Percentiles rank a stretch among this genome's conserved stretches.
These are phyloP conservation scores for Platismatia glauca DNA, from an alignment of 495 filamentous ascomycete species.

Conservation along the genomic window DNA sequence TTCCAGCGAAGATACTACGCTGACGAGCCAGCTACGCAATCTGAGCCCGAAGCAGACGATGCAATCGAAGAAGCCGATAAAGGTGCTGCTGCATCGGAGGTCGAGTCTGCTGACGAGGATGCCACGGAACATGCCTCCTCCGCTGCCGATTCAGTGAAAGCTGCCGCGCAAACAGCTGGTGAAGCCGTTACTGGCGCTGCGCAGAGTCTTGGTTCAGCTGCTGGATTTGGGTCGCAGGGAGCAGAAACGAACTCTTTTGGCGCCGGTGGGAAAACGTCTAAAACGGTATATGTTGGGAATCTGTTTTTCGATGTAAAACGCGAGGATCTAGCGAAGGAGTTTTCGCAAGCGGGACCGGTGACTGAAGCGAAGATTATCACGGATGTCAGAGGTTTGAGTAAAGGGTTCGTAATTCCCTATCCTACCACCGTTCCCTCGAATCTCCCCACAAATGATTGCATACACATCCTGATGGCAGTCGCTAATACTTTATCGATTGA, in stretches of 20 bases:
- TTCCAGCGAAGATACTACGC: slow-evolving; percentile 39
- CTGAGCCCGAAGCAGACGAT: slow-evolving; percentile 24
- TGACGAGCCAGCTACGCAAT: slow-evolving; percentile 29
- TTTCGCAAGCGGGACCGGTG: slow-evolving; percentile 58
- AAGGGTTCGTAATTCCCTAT: slow-evolving; percentile 56
- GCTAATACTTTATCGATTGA: slow-evolving; percentile 24
- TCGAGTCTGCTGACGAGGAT: slow-evolving; percentile 3
- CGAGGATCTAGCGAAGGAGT: slow-evolving; percentile 57
- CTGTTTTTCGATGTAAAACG: slow-evolving; percentile 74
- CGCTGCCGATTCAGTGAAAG: slow-evolving; percentile 11
- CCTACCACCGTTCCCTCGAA: neutral
- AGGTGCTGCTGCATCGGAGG: neutral
- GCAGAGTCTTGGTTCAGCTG: slow-evolving; percentile 11
- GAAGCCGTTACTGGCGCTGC: slow-evolving; percentile 16
- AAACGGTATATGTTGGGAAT: slow-evolving; percentile 71
- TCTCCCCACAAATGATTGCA: neutral
- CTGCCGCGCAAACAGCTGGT: slow-evolving; percentile 4
- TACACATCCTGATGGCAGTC: neutral
- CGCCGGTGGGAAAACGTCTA: slow-evolving; percentile 19
- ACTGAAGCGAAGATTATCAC: slow-evolving; percentile 45
- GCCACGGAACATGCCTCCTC: slow-evolving; percentile 2
- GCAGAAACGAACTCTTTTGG: slow-evolving; percentile 21
- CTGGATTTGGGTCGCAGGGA: slow-evolving; percentile 10
- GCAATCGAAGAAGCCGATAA: slow-evolving; percentile 15
- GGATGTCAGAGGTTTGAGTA: slow-evolving; percentile 71